Evolutionary conservation across 345 rosid species (phyloP).

Genomic region (Boechera retrofracta): DNA sequence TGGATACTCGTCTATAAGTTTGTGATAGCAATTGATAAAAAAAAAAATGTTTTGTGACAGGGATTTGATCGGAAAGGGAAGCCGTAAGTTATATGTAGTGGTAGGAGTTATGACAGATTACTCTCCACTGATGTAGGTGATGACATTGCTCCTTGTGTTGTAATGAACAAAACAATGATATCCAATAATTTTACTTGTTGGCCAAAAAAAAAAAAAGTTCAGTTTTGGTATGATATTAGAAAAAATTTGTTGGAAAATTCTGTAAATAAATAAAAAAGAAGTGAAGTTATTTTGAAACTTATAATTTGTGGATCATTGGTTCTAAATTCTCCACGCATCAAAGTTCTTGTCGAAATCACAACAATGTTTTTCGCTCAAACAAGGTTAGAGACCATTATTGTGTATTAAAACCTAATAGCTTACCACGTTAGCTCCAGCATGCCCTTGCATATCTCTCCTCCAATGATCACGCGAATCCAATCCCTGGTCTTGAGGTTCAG

Average conservation of each 20-base stretch:
- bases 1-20: not conserved
- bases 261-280: too few species aligned
- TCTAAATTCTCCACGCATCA: too few species aligned
- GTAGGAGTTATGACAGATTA: conserved; percentile 84
- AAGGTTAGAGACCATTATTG: too few species aligned
- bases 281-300: too few species aligned
- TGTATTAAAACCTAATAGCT: conserved; percentile 28
- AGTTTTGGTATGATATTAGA: too few species aligned
- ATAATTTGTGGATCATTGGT: too few species aligned
- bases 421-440: conserved; percentile 97
- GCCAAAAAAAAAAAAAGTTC: too few species aligned
- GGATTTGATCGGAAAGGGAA: conserved; percentile 88
- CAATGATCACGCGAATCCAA: conserved; percentile 93
- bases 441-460: conserved; percentile 97
- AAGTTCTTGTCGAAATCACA: too few species aligned
- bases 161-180: too few species aligned
- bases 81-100: conserved; percentile 91
- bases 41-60: conserved; percentile 40
- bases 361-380: too few species aligned
- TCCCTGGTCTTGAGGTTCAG: conserved; percentile 94
- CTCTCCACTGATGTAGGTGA: conserved; percentile 93
- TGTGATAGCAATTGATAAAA: not conserved
- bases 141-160: conserved; percentile 85
- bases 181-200: too few species aligned
- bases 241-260: too few species aligned